Percentiles rank a stretch among this genome's conserved stretches.
phyloP scores from a whole-genome alignment of 306 rosid species.

The Erythrophleum fordii region DNA sequence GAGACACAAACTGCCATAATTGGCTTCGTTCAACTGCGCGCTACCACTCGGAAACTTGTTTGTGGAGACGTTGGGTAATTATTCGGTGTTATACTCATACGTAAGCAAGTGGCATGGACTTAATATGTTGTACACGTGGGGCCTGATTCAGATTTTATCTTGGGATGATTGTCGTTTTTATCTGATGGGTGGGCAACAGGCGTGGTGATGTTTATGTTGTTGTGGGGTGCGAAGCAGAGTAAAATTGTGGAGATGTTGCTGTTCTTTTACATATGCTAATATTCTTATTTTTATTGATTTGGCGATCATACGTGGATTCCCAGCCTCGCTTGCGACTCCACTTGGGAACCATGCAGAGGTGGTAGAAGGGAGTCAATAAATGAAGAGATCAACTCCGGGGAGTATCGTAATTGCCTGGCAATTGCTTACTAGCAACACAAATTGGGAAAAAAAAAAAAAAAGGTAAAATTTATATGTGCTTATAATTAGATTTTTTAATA shows the following conservation, averaged over 20 bases:
- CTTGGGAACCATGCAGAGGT: constrained; percentile 55
- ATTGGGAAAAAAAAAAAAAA: background rate
- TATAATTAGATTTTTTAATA: too few species aligned
- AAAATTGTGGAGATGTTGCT: background rate
- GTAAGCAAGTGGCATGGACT: background rate
- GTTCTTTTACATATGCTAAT: background rate
- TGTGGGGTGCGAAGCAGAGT: constrained; percentile 27
- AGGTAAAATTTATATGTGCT: background rate
- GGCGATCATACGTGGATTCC: constrained; percentile 42
- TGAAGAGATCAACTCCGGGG: background rate
- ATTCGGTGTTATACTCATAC: background rate
- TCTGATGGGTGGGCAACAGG: background rate
- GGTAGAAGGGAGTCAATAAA: constrained; percentile 7
- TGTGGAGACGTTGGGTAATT: background rate
- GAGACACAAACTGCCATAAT: constrained; percentile 4
- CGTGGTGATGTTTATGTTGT: background rate
- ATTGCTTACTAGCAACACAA: background rate
- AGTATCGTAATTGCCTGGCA: background rate
- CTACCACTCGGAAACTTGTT: background rate
- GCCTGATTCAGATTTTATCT: too few species aligned
- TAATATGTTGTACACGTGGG: background rate
- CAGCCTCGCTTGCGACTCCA: constrained; percentile 26
- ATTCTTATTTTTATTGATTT: background rate
- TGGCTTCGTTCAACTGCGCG: constrained; percentile 26
- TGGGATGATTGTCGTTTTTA: background rate